These are phyloP conservation scores for Neurospora tetrasperma DNA, from an alignment of 495 filamentous ascomycete species.

Conservation along the genomic window DNA sequence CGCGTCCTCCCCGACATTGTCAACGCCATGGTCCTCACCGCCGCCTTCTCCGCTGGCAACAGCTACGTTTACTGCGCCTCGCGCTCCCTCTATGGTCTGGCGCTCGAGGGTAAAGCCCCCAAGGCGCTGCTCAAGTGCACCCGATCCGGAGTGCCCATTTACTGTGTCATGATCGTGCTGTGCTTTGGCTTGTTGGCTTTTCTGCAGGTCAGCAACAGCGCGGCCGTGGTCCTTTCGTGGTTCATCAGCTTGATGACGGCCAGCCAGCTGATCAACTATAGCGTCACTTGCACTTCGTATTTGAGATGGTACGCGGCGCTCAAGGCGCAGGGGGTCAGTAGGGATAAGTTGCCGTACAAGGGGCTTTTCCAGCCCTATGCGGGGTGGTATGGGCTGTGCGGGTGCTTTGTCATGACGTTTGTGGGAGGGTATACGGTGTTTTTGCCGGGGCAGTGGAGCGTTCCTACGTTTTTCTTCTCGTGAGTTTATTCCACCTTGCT, in stretches of 20 bases:
- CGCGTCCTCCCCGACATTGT: conserved; percentile 63
- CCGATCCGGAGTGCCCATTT: conserved; percentile 48
- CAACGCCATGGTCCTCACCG: conserved; percentile 66
- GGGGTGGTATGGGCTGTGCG: conserved; percentile 54
- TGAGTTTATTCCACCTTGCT: conserved; percentile 26
- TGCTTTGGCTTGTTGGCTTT: conserved; percentile 57
- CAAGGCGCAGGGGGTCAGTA: conserved; percentile 55
- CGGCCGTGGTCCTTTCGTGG: conserved; percentile 62
- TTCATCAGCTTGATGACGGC: conserved; percentile 64
- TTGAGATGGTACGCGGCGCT: conserved; percentile 61
- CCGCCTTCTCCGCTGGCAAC: conserved; percentile 76
- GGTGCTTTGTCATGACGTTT: conserved; percentile 59
- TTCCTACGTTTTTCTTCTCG: conserved; percentile 68
- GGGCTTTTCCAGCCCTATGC: conserved; percentile 57
- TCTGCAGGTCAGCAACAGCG: conserved; percentile 58
- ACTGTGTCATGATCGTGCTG: conserved; percentile 52
- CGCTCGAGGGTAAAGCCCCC: conserved; percentile 58
- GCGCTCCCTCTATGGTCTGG: conserved; percentile 64
- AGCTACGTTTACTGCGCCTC: conserved; percentile 77
- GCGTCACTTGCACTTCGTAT: conserved; percentile 59
- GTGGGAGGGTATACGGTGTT: conserved; percentile 71
- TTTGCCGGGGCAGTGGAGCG: conserved; percentile 51
- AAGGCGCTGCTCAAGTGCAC: conserved; percentile 53
- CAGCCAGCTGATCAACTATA: conserved; percentile 69
- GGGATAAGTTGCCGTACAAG: conserved; percentile 55